Conservation (phyloP, 1,284 basidiomycete species). For the Exobasidium cylindrosporum region DNA sequence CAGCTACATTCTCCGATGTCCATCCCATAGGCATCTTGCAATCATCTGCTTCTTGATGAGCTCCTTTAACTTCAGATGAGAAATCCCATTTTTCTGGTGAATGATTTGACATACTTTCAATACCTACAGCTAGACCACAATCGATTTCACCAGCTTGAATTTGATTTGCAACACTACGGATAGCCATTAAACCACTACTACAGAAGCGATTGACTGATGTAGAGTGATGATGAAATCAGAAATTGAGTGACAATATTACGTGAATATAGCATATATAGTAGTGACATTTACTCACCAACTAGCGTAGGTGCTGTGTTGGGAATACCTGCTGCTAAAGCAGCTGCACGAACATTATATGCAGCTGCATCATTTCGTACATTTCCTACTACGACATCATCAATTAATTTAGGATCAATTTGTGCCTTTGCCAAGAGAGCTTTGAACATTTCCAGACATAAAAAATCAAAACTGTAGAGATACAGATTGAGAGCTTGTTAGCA, state of each 20-base stretch:
- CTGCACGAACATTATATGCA: conserved; percentile 57
- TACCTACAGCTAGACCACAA: conserved; percentile 76
- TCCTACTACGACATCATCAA: conserved; percentile 75
- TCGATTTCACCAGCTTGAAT: conserved; percentile 78
- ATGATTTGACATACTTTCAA: conserved; percentile 69
- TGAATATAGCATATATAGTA: too few relatives aligned
- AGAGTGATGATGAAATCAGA: too few relatives aligned
- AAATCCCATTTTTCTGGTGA: conserved; percentile 29
- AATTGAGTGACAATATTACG: too few relatives aligned
- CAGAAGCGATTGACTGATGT: conserved; percentile 36
- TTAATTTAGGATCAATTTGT: conserved; percentile 66
- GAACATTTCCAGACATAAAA: conserved; percentile 28
- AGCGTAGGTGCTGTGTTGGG: conserved; percentile 73
- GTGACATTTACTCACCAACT: conserved; percentile 60
- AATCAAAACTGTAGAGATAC: conserved; percentile 21
- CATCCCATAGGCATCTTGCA: conserved; percentile 73
- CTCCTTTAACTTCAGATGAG: conserved; percentile 28
- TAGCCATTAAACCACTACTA: conserved; percentile 79
- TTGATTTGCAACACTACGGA: conserved; percentile 75
- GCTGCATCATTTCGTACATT: conserved; percentile 43
- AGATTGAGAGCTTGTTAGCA: conserved; percentile 39
- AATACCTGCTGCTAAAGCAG: conserved; percentile 76
- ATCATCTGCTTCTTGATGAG: conserved; percentile 39
- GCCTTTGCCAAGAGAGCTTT: conserved; percentile 66
- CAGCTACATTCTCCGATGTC: conserved; percentile 70